Evolutionary conservation across 1,139 yeast species (phyloP), one percentile per base, ranked within the genome.

Genomic region (Geotrichum cucujoidarum): DNA sequence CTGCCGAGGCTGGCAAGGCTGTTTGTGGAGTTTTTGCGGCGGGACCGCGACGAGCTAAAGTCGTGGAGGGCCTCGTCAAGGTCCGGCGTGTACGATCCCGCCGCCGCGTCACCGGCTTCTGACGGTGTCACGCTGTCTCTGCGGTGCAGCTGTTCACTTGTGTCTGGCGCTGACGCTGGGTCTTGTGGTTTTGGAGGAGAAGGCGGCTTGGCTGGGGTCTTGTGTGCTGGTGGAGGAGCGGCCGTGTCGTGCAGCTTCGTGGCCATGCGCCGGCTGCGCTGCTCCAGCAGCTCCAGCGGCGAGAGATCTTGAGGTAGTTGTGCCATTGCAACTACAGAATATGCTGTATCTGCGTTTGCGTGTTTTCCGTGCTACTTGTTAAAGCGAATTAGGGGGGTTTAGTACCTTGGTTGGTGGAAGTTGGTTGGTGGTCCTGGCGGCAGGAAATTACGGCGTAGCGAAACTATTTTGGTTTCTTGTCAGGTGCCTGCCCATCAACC

Each of bases 251-350:
- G 31, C 40, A 60, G 54, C 21, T 49, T 50, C 17, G 55, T 51
- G 16, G 64, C 64, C 54, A 62, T 45, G 34, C 59, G 57, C 37
- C 64, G 52, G 45, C 62, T 59, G 40, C 61, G 52, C 47, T 59
- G 58, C 44, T 61, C 64, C 42, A 62, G 55, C 40, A 60, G 50
- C 42, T 61, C 66, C 49, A 62, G 46, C 24, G 66, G 66, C 22
- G 63, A 59, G 48, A 60, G 34, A 24, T 47, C 47, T 22, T 35
- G 41, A n/a, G 50, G 50, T n/a, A 47, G 47, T 39, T 47, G 50
- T 8, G 50, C 42, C 50, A 47, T 47, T n/a, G 25, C n/a, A n/a
- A n/a, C n/a, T n/a, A n/a, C n/a, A n/a, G n/a, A n/a, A n/a, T n/a
- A n/a, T n/a, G n/a, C n/a, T n/a, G n/a, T n/a, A n/a, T n/a, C n/a